Base-by-base conservation (phyloP, 345 rosid species). In the Chamaenerion angustifolium region DNA sequence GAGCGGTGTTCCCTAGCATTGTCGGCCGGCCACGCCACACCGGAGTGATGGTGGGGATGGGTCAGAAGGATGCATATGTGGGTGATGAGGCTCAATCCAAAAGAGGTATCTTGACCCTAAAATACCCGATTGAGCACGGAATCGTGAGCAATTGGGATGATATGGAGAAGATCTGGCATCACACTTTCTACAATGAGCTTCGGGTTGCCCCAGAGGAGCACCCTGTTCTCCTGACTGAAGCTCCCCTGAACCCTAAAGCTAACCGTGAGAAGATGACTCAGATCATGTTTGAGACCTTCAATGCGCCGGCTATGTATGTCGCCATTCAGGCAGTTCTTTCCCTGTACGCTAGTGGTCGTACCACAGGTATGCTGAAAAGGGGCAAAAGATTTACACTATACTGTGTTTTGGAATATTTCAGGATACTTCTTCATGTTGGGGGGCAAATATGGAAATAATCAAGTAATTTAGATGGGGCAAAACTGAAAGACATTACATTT, bases 221-320 rank as follows among this genome's bases (percentile, higher is more conserved):
- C 64, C 64, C 64, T 3, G 64, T 61, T 25, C 64, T 61, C 43
- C 76, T 88, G 1, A 88, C 96, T 0, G 96, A 88, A 57, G 96
- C 96, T 52, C 96, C 96, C 55, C 76, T 88, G 52, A 88, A 83
- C 62, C 96, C 96, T n/a, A 88, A 88, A 68, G 96, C 96, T 51
- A 88, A 88, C 55, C 94, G 94, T 60, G 96, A 88, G 76, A 88
- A 88, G 80, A 88, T 88, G 97, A 88, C 96, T 43, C 96, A 87
- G 52, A 86, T 83, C 60, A 86, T 86, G 95, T 86, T 86, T 40
- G 95, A 86, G 74, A 86, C 95, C 56, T 86, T 86, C 71, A 86
- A 86, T 47, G 63, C 94, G 10, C 96, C 96, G 4, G 90, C 94
- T 16, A 87, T 87, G 90, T 83, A 88, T 62, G 96, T 88, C 3